Evolutionary conservation across 1,284 basidiomycete species (phyloP), one percentile per base, ranked within the genome.

Genomic region (Testicularia cyperi): DNA sequence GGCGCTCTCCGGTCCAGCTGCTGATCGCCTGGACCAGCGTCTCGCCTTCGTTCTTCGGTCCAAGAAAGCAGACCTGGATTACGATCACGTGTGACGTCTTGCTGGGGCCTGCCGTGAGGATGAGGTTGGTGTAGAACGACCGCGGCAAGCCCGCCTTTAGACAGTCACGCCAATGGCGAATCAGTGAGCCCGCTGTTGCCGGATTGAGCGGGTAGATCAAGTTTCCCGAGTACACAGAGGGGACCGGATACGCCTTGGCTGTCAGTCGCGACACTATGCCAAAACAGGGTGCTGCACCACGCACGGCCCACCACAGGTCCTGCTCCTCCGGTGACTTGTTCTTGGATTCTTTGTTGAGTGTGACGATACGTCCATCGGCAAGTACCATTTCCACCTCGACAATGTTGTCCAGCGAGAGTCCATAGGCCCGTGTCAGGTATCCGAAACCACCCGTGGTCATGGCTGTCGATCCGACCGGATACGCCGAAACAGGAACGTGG

Each of bases 121-220:
- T 83, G 28, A 90, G 83, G 73, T 92, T 92, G 25, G 88, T 86
- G 76, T 94, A 92, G 14, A 92, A 82, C 69, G 90, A 85, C 19
- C 86, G 82, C 13, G 90, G 88, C 19, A 70, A 45, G 1, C 48
- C 56, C 25, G 84, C 84, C 71, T 92, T 92, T 78, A 92, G 83
- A 71, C 90, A 92, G 77, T 94, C 91, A 21, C 90, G 84, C 80
- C 91, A 90, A 77, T 94, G 90, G 60, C 86, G 87, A 73, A 94
- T 85, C 25, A 94, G 82, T 6, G 88, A 90, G 7, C 88, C 84
- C 0, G 90, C 87, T 0, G 89, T 92, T 7, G 84, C 82, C 33
- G 83, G 83, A 72, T 89, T 86, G 79, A 92, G 91, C 20, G 88
- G 86, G 76, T 88, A 94, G 65, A 94, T 86, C 39, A 92, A 80